Percentiles rank a stretch among this genome's conserved stretches.
Conservation (phyloP, 352 stramenopile species). For the Halophytophthora batemanensis region DNA sequence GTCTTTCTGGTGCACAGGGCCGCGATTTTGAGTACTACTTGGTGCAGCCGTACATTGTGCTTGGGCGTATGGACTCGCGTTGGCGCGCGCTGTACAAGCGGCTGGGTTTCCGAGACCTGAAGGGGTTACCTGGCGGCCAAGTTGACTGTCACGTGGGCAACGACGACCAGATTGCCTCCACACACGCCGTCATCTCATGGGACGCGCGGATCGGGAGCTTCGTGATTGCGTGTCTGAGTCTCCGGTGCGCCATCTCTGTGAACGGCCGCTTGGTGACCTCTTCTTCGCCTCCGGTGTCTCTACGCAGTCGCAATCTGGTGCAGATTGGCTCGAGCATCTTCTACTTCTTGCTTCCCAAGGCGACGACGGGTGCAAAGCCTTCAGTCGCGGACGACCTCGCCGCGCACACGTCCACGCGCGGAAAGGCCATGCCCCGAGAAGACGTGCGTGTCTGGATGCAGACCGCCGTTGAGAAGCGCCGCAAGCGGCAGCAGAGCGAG, state of each 20-base stretch:
- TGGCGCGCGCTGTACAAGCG: constrained; percentile 65
- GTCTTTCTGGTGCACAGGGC: constrained; percentile 28
- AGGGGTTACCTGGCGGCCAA: constrained; percentile 45
- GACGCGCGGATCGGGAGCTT: constrained; percentile 40
- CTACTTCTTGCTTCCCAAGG: constrained; percentile 74
- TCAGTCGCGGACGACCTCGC: neutral
- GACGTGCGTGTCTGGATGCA: constrained; percentile 36
- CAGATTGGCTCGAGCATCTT: constrained; percentile 68
- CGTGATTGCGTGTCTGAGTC: constrained; percentile 67
- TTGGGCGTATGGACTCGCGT: constrained; percentile 50
- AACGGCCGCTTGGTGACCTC: constrained; percentile 58
- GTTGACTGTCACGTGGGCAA: constrained; percentile 77
- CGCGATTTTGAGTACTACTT: constrained; percentile 66
- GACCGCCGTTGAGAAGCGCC: constrained; percentile 23
- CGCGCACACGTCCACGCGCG: neutral
- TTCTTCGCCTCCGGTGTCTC: constrained; percentile 35
- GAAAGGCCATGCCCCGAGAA: constrained; percentile 11
- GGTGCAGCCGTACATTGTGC: constrained; percentile 54
- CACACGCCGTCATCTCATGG: constrained; percentile 74
- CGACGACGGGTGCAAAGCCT: constrained; percentile 1
- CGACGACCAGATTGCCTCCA: constrained; percentile 47
- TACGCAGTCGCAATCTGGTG: constrained; percentile 55
- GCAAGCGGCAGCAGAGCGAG: no score
- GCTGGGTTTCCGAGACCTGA: constrained; percentile 37
- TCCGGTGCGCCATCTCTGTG: constrained; percentile 50